Evolutionary conservation across 2,329 filamentous ascomycete species (phyloP), one percentile per base, ranked within the genome.

Genomic region (Emergomyces africanus): DNA sequence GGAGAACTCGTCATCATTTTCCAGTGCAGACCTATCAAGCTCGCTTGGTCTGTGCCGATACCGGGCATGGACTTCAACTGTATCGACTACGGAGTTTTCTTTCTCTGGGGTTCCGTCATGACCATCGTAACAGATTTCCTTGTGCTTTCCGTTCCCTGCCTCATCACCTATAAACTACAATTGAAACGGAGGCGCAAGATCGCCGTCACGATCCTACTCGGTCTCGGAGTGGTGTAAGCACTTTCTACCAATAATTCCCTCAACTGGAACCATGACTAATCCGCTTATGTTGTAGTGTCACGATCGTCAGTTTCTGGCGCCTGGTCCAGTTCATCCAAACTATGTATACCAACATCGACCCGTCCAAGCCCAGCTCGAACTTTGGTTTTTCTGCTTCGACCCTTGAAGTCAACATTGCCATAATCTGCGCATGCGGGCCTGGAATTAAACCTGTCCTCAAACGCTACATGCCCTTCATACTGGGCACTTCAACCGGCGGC

Each of bases 51-150:
- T 20, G 64, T 66, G 42, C 25, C 58, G n/a, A 60, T 60, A 18
- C 61, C 60, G 14, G 66, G 66, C 0, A 23, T 44, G 41, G 23
- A 20, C 4, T 44, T 44, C 41, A 65, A 59, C n/a, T 72, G 69
- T 49, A 65, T 71, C 42, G 57, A 69, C n/a, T 65, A 67, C 41
- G 64, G 62, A 15, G 63, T 57, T 1, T 70, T 71, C 55, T 70
- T 28, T 65, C 50, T 71, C 1, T 63, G 64, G 2, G 68, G 64
- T 0, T 68, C 66, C 1, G 66, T 64, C 3, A 51, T 68, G 0
- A 66, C 69, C 39, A 63, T 72, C n/a, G 64, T 71, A 57, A 71
- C 69, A 2, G 69, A 72, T 33, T 15, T 69, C 1, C 58, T 71
- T 41, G 66, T 72, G 1, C 55, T 72, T 2, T 61, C 65, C 0